These are phyloP conservation scores for Xylariaceae sp. DNA, from an alignment of 2,329 filamentous ascomycete species.

Conservation along the genomic window DNA sequence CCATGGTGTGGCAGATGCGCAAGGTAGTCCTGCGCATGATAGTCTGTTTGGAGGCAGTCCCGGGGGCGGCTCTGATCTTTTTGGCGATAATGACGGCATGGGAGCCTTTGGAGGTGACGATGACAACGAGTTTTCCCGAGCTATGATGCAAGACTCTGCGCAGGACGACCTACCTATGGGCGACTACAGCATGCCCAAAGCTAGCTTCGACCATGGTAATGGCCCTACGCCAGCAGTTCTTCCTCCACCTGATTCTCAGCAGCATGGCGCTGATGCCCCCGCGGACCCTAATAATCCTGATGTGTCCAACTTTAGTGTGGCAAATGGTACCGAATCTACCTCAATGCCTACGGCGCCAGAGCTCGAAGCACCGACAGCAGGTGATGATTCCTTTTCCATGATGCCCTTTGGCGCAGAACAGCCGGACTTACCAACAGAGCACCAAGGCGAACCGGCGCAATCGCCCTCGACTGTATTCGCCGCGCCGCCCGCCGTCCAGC, in stretches of 20 bases:
- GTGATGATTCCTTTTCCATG: constrained; percentile 23
- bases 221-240: constrained; percentile 39
- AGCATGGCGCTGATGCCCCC: constrained; percentile 17
- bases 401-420: constrained; percentile 17
- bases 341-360: constrained; percentile 29
- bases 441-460: constrained; percentile 30
- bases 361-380: constrained; percentile 13
- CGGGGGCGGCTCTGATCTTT: constrained; percentile 74
- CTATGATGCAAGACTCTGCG: constrained; percentile 61
- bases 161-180: constrained; percentile 47
- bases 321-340: constrained; percentile 12
- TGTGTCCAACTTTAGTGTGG: constrained; percentile 20
- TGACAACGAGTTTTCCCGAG: constrained; percentile 79
- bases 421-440: constrained; percentile 18
- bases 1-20: constrained; percentile 60
- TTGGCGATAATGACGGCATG: constrained; percentile 76
- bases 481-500: constrained; percentile 48
- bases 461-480: constrained; percentile 48
- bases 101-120: constrained; percentile 79
- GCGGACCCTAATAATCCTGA: constrained; percentile 24
- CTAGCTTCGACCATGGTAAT: constrained; percentile 41
- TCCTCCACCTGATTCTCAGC: constrained; percentile 26
- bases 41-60: constrained; percentile 84
- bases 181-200: constrained; percentile 49
- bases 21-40: constrained; percentile 72